Base-by-base conservation (phyloP, 148 eudicot species). In the Beta vulgaris region DNA sequence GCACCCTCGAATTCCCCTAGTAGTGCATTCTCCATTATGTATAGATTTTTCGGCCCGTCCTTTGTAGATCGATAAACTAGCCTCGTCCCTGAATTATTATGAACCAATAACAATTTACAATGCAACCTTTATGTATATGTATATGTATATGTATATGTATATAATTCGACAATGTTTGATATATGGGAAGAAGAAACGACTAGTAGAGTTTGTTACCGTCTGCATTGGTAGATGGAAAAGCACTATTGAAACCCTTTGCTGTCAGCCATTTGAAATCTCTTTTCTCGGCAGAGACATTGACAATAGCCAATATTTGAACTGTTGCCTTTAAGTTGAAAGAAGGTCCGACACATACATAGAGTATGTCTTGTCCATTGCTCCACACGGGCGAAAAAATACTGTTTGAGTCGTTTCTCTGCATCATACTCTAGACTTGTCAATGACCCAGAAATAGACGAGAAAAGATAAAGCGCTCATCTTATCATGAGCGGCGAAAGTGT, bases 311-410 rank as follows among this genome's bases (percentile, higher is more conserved):
- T 0, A 77, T 61, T 21, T 71, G 35, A 18, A 77, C 80, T 0
- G 63, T 4, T 12, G 40, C 5, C 0, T 10, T 21, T 0, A 23
- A 19, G 6, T 6, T n/a, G 54, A 71, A 77, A 62, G 80, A 35
- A 49, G 80, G 80, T 13, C 80, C 80, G 34, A 60, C 29, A 29
- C 80, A 71, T 1, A 77, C 58, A 63, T 77, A 77, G 6, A 77
- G 68, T 19, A 48, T 71, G 16, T 77, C 80, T 9, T 46, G 59
- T 1, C 18, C 64, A 19, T 23, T 29, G 64, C 63, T 77, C 80
- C 76, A 77, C 0, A 71, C 71, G 0, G 71, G 63, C 2, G 75
- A 77, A 48, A 71, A 77, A 6, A 71, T 19, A 12, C 61, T 77
- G 34, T 71, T 39, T 21, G 62, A 29, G 4, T 43, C 64, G 16